Evolutionary conservation across 2,329 filamentous ascomycete species (phyloP).

Genomic region (Colletotrichum melonis): DNA sequence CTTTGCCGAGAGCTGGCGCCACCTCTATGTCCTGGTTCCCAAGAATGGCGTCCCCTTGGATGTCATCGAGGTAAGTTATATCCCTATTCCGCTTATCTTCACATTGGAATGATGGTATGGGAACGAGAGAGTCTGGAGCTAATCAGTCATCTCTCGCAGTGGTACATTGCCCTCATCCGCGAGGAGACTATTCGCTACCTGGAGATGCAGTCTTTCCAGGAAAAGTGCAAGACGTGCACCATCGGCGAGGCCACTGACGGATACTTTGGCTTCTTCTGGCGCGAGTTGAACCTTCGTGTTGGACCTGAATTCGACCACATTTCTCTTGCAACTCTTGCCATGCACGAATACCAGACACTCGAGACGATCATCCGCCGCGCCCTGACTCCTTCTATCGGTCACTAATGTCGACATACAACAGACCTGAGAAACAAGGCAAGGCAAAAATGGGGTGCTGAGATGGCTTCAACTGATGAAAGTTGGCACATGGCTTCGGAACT

Average conservation of each 20-base stretch:
- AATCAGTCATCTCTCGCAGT: slow-evolving; percentile 50
- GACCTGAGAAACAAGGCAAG: neutral
- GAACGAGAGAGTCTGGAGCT: slow-evolving; percentile 20
- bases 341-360: slow-evolving; percentile 60
- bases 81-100: neutral
- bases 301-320: slow-evolving; percentile 58
- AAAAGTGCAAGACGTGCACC: slow-evolving; percentile 52
- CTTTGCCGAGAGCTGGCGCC: slow-evolving; percentile 60
- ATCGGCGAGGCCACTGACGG: slow-evolving; percentile 48
- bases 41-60: slow-evolving; percentile 62
- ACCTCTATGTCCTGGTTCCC: slow-evolving; percentile 63
- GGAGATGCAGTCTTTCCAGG: slow-evolving; percentile 51
- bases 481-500: neutral
- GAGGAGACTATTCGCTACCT: slow-evolving; percentile 60
- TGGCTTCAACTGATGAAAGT: neutral
- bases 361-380: slow-evolving; percentile 60
- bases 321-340: slow-evolving; percentile 59
- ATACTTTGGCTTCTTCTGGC: slow-evolving; percentile 66
- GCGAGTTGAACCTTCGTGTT: slow-evolving; percentile 55
- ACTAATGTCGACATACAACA: neutral
- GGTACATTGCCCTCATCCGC: slow-evolving; percentile 67
- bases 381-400: slow-evolving; percentile 39
- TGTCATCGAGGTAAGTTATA: slow-evolving; percentile 62
- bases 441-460: neutral
- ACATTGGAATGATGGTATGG: neutral